Conservation (phyloP, 163 green algal genomes). For the Chlamydomonas reinhardtii region DNA sequence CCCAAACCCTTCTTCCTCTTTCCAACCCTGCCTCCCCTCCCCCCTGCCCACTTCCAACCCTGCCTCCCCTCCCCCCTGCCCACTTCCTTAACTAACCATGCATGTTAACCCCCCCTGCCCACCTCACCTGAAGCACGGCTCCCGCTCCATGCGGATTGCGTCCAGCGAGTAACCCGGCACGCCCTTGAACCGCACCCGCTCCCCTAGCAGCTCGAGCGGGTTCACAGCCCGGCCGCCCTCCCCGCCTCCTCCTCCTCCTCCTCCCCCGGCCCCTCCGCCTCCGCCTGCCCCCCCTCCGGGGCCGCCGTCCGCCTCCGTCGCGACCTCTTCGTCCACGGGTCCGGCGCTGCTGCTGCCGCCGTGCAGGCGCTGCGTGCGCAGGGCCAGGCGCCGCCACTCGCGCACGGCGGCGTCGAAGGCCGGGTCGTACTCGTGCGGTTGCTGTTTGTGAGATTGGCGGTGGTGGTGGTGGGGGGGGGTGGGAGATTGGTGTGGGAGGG, state of each 20-base stretch:
- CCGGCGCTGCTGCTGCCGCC: too few species aligned
- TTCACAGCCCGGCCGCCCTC: not conserved
- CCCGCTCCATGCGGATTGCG: constrained; percentile 30
- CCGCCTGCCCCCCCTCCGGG: not conserved
- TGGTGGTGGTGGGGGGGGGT: too few species aligned
- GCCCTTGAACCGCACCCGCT: constrained; percentile 24
- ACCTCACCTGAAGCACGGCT: constrained; percentile 47
- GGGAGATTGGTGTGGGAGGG: too few species aligned
- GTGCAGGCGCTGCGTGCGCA: not conserved
- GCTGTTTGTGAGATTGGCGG: too few species aligned
- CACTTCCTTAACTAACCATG: too few species aligned
- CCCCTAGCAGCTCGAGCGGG: not conserved
- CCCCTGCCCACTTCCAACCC: too few species aligned
- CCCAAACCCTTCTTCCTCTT: too few species aligned
- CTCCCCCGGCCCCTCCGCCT: not conserved
- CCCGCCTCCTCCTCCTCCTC: not conserved
- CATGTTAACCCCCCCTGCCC: too few species aligned
- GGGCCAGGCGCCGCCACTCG: constrained; percentile 12
- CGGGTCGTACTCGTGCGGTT: not conserved
- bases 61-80: too few species aligned
- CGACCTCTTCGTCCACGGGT: not conserved
- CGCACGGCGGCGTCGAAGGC: constrained; percentile 5
- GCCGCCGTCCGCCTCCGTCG: not conserved
- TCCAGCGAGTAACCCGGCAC: not conserved
- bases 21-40: too few species aligned